Evolutionary conservation across 371 early-diverging fungal species (phyloP).

Genomic region (Mucor sp.): DNA sequence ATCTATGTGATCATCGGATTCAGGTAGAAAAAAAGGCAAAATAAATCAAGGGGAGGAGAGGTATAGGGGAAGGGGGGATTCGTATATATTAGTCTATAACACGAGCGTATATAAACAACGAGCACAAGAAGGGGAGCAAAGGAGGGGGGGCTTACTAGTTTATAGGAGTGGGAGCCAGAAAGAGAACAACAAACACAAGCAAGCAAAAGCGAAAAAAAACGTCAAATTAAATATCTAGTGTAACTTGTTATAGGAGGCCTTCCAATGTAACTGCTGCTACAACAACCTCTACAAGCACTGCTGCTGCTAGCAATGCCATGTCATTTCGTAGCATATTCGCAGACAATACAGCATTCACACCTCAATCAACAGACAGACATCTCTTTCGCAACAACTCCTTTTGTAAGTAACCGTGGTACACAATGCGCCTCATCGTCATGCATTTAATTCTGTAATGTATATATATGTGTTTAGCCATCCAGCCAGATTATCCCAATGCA

Average conservation of each 20-base stretch:
- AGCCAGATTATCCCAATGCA: background rate
- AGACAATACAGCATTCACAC: conserved; percentile 39
- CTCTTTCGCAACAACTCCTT: conserved; percentile 25
- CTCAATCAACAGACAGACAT: conserved; percentile 32
- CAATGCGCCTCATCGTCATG: background rate
- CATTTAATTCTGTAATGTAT: background rate
- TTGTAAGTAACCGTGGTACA: conserved; percentile 1
- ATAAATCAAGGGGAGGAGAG: background rate
- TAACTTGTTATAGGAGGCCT: conserved; percentile 13
- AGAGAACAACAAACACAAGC: conserved; percentile 3
- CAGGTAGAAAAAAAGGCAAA: background rate
- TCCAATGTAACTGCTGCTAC: background rate
- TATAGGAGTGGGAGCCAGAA: background rate
- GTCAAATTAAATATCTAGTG: conserved; percentile 12
- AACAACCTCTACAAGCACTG: background rate
- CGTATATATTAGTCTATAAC: background rate
- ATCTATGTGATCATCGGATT: background rate
- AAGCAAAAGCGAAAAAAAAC: conserved; percentile 2
- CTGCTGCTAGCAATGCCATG: conserved; percentile 1
- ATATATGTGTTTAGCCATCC: background rate
- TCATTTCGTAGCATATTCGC: conserved; percentile 42
- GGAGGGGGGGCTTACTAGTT: background rate
- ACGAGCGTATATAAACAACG: conserved; percentile 1
- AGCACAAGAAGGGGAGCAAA: background rate
- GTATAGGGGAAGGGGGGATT: background rate